Conservation (phyloP, 306 rosid species). For the Cicer cuneatum region DNA sequence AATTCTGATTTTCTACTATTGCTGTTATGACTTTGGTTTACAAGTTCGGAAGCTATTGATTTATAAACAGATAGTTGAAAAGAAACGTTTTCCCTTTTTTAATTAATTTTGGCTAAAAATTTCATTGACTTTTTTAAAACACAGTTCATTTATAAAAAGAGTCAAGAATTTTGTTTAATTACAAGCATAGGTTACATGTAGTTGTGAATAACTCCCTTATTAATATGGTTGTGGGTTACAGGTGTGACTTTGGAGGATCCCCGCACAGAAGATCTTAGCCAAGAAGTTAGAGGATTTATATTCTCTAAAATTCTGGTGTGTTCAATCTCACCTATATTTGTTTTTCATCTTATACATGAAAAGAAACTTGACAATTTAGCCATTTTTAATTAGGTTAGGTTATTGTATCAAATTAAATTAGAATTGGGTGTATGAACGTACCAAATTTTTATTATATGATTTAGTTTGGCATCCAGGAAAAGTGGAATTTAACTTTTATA, state of each 20-base stretch:
- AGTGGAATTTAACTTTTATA: conserved; percentile 16
- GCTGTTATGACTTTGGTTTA: conserved; percentile 35
- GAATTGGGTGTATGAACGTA: conserved; percentile 7
- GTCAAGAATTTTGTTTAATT: neutral
- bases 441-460: conserved; percentile 3
- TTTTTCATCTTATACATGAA: conserved; percentile 9
- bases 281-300: conserved; percentile 98
- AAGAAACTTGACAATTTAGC: conserved; percentile 26
- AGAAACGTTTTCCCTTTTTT: conserved; percentile 13
- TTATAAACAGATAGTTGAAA: conserved; percentile 35
- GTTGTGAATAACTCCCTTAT: conserved; percentile 36
- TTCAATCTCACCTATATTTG: conserved; percentile 42
- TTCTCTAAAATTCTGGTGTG: conserved; percentile 95
- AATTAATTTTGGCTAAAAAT: neutral
- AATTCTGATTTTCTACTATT: conserved; percentile 2
- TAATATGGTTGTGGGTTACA: conserved; percentile 49
- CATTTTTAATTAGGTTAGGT: conserved; percentile 15
- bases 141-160: conserved; percentile 13
- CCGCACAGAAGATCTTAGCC: conserved; percentile 95
- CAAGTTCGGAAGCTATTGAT: conserved; percentile 30
- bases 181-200: conserved; percentile 16
- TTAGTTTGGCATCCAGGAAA: conserved; percentile 23
- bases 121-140: neutral
- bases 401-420: conserved; percentile 31
- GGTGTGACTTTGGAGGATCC: conserved; percentile 97